These are phyloP conservation scores for Serendipita sp. DNA, from an alignment of 768 basidiomycete genomes.

Conservation along the genomic window DNA sequence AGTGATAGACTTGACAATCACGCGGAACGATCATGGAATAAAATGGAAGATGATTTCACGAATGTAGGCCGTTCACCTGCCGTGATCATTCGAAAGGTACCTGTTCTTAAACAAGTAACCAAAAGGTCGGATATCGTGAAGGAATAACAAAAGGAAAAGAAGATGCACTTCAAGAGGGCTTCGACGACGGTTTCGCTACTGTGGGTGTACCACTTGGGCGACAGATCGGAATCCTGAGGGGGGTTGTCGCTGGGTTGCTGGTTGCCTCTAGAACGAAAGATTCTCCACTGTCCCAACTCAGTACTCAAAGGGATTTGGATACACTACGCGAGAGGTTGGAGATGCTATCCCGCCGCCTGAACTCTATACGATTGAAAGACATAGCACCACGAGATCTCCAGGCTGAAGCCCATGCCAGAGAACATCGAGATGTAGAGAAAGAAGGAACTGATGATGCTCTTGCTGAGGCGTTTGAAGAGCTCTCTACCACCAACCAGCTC, in stretches of 20 bases:
- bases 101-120: not conserved
- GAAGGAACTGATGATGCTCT: constrained; percentile 15
- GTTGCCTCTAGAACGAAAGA: constrained; percentile 35
- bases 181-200: constrained; percentile 67
- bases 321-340: constrained; percentile 8
- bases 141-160: constrained; percentile 90
- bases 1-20: not conserved
- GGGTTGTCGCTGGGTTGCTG: constrained; percentile 41
- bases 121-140: constrained; percentile 86
- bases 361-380: constrained; percentile 47
- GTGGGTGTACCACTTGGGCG: constrained; percentile 62
- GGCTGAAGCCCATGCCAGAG: constrained; percentile 58
- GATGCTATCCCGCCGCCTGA: constrained; percentile 30
- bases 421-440: constrained; percentile 37
- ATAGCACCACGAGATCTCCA: constrained; percentile 62
- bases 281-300: constrained; percentile 10
- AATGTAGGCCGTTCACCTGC: constrained; percentile 31
- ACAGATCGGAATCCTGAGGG: constrained; percentile 63
- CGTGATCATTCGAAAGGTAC: not conserved
- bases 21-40: constrained; percentile 32
- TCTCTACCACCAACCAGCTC: not conserved
- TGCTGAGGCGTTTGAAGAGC: not conserved
- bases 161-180: constrained; percentile 70
- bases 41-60: constrained; percentile 50
- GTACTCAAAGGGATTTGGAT: constrained; percentile 8